Evolutionary conservation across 306 rosid species (phyloP), one percentile per base, ranked within the genome.

Genomic region (Oemleria cerasiformis): DNA sequence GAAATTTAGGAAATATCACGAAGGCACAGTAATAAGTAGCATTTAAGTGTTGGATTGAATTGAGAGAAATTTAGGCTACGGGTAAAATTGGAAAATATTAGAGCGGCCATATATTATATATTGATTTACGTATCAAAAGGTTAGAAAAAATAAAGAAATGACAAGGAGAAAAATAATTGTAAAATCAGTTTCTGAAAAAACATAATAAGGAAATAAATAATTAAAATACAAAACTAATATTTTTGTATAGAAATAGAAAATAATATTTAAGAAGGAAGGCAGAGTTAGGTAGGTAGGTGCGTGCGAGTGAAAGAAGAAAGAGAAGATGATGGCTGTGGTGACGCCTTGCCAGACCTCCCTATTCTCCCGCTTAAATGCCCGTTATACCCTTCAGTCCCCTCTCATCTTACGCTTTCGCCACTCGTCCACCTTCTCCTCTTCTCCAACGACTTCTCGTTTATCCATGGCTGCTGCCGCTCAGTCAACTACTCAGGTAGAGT

Each of bases 391-490:
- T 78, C 64, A 44, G 49, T 47, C 72, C 42, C 75, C 83, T 60
- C 74, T 39, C 12, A 15, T 63, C 39, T 70, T 81, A 11, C 79
- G 47, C 11, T 77, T 76, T 75, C 82, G 74, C 77, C 49, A 67
- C 73, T 77, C 77, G 15, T 5, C 89, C 9, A 61, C 47, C 77
- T 38, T 55, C 57, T 20, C 54, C 72, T 55, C 69, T 80, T 68
- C 76, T 64, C 80, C 44, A 49, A 68, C 55, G 5, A 8, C 77
- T 67, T 73, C 8, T 69, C 63, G 79, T 69, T 73, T 81, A 70
- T 83, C 90, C 78, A 88, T 93, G 98, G 96, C 98, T 39, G 81
- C 94, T 59, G 81, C 88, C 20, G 56, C 86, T 54, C 88, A 79
- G 65, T 87, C 90, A 55, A 68, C 90, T 5, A 51, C 90, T 83